These are phyloP conservation scores for Aspergillus campestris DNA, from an alignment of 495 filamentous ascomycete species.

Conservation along the genomic window DNA sequence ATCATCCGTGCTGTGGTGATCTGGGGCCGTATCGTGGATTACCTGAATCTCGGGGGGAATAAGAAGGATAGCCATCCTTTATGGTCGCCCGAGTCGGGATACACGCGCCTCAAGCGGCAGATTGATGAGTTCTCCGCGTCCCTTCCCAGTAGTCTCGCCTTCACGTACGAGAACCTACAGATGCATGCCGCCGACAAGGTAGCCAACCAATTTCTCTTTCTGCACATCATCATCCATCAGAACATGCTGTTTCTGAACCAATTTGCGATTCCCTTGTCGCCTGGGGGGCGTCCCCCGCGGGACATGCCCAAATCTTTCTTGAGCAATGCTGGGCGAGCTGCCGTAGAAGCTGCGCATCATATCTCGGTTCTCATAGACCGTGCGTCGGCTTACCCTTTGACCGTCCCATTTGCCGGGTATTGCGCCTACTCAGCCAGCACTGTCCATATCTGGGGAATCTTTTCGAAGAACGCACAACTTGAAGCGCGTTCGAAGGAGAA, in stretches of 20 bases:
- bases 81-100: constrained; percentile 76
- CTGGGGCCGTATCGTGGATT: constrained; percentile 85
- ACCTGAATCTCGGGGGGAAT: constrained; percentile 85
- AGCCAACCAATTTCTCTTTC: constrained; percentile 88
- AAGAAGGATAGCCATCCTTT: constrained; percentile 66
- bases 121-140: constrained; percentile 59
- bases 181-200: constrained; percentile 74
- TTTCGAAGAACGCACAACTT: constrained; percentile 68
- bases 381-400: constrained; percentile 67
- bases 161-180: constrained; percentile 75
- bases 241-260: constrained; percentile 84
- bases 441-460: constrained; percentile 86
- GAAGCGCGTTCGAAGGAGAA: constrained; percentile 75
- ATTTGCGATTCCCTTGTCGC: constrained; percentile 69
- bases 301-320: constrained; percentile 78
- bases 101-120: constrained; percentile 59
- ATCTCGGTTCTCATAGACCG: constrained; percentile 80
- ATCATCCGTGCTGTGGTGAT: constrained; percentile 79
- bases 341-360: constrained; percentile 81
- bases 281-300: constrained; percentile 55
- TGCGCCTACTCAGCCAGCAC: constrained; percentile 88
- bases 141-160: constrained; percentile 61
- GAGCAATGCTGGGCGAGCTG: constrained; percentile 62
- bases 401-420: constrained; percentile 89
- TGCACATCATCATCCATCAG: constrained; percentile 85